phyloP scores from a whole-genome alignment of 441 rosid species.

The Mallotus repandus region DNA sequence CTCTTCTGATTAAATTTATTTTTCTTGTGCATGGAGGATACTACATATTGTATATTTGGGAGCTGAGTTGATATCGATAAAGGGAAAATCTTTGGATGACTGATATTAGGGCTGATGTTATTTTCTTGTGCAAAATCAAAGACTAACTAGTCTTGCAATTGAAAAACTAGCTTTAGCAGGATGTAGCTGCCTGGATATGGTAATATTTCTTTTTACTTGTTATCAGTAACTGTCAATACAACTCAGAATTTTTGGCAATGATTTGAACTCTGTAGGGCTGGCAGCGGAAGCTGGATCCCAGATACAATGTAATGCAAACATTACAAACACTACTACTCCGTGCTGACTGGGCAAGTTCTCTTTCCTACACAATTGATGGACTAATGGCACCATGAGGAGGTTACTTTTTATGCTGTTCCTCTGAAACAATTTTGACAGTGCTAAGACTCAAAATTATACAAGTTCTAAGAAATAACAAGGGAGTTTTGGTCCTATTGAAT shows the following conservation, averaged over 20 bases:
- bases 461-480: constrained; percentile 33
- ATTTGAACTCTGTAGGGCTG: constrained; percentile 64
- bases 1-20: constrained; percentile 3
- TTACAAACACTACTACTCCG: constrained; percentile 81
- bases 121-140: neutral
- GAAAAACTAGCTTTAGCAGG: neutral
- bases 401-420: constrained; percentile 13
- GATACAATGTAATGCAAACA: constrained; percentile 90
- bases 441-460: constrained; percentile 28
- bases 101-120: neutral
- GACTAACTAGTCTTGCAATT: neutral
- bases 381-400: constrained; percentile 8
- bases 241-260: constrained; percentile 1
- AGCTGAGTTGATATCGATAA: too few species aligned
- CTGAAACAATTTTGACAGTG: constrained; percentile 47
- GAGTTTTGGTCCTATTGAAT: neutral
- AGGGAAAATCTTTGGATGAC: neutral
- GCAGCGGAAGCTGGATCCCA: constrained; percentile 97
- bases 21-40: neutral
- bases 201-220: neutral
- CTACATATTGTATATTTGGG: too few species aligned
- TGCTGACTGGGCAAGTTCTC: constrained; percentile 98
- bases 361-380: constrained; percentile 50
- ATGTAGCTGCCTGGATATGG: neutral
- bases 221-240: neutral